Evolutionary conservation across 225 moss, liverwort and hornwort genomes (phyloP), one percentile per base, ranked within the genome.

Genomic region (Ulota crispa): DNA sequence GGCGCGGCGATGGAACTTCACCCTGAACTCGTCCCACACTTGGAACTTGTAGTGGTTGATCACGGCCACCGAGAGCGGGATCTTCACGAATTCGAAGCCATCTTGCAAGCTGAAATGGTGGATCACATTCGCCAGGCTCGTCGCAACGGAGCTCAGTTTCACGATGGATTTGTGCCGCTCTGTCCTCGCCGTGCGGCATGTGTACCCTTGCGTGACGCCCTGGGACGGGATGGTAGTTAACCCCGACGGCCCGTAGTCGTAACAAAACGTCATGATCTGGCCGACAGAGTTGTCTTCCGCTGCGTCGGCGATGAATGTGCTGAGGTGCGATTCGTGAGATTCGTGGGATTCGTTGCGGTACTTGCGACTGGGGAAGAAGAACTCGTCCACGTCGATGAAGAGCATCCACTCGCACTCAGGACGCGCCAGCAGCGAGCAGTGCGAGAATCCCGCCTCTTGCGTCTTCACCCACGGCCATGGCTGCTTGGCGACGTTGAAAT

Each of bases 381-480:
- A 98, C 81, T 98, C 98, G 61, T 98, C 95, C 5, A 95, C 81
- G 55, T 98, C 98, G 1, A 90, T 82, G 69, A 84, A 98, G 64
- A 93, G 47, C 84, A 95, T 85, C 95, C 95, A 98, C 2, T 84
- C 79, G 77, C 98, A 98, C 66, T 92, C 93, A 0, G 70, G 36
- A 28, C 71, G 78, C 34, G 98, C 91, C 2, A 74, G 50, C 15
- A 94, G 7, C 3, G 86, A 73, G 68, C 98, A 98, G 30, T 98
- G 94, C 0, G 95, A 92, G 67, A 98, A 95, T 31, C 92, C 94
- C 2, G 94, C 93, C 52, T 98, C 94, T 60, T 98, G 95, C 0
- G 95, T 95, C 75, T 98, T 98, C 71, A 93, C 89, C 98, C 98
- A 98, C 1, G 98, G 95, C 98, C 98, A 98, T 34, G 81, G 70